Percentiles rank a stretch among this genome's conserved stretches.
Conservation (phyloP, 1,284 basidiomycete genomes). For the Paramarasmius palmivorus region DNA sequence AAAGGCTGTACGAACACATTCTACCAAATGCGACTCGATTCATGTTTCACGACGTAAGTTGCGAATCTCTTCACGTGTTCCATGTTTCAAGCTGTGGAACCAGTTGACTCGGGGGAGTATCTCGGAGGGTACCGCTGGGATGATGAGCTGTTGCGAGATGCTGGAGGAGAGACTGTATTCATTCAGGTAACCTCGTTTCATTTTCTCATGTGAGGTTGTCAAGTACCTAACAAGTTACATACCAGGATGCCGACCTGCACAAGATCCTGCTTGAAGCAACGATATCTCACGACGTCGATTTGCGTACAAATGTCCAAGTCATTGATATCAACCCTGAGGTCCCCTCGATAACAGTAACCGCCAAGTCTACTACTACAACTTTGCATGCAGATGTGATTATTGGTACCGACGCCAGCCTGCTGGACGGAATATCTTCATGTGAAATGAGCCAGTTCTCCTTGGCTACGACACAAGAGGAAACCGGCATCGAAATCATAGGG, state of each 20-base stretch:
- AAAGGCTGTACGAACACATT: slow-evolving; percentile 36
- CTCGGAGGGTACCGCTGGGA: slow-evolving; percentile 12
- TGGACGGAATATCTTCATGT: too few species aligned
- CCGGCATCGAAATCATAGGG: slow-evolving; percentile 43
- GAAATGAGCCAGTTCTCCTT: slow-evolving; percentile 20
- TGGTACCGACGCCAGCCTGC: slow-evolving; percentile 55
- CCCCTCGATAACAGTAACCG: slow-evolving; percentile 39
- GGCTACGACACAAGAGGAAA: slow-evolving; percentile 23
- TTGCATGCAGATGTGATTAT: slow-evolving; percentile 57
- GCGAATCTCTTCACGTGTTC: slow-evolving; percentile 16
- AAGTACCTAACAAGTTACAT: not conserved
- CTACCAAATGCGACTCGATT: slow-evolving; percentile 26
- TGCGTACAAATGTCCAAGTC: slow-evolving; percentile 42
- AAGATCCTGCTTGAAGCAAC: slow-evolving; percentile 46
- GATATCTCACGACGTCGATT: slow-evolving; percentile 38
- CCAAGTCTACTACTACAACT: slow-evolving; percentile 39
- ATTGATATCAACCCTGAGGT: slow-evolving; percentile 34
- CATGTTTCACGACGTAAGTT: slow-evolving; percentile 17
- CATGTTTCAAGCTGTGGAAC: not conserved
- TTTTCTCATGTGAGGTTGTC: too few species aligned
- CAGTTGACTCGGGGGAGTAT: slow-evolving; percentile 11
- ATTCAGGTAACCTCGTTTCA: not conserved
- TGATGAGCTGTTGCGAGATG: slow-evolving; percentile 9
- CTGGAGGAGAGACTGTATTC: slow-evolving; percentile 10
- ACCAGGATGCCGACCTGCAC: slow-evolving; percentile 42